Percentiles rank a stretch among this genome's conserved stretches.
phyloP scores from a whole-genome alignment of 139 green algal species.

The Klebsormidium nitens region DNA sequence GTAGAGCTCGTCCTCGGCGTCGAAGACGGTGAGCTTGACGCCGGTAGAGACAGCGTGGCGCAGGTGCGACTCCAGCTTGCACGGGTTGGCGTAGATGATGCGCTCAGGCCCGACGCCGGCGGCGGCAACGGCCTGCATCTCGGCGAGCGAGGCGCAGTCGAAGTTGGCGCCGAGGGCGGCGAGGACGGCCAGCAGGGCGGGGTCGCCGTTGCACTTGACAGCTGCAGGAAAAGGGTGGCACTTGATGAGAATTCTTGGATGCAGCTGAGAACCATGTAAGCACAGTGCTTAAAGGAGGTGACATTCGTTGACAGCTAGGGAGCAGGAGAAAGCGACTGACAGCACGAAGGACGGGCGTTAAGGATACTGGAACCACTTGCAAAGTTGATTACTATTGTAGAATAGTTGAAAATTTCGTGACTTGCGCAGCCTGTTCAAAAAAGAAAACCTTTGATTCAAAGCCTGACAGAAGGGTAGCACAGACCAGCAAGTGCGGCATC shows the following conservation, averaged over 20 bases:
- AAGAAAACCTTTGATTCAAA: too few species aligned
- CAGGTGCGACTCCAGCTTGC: conserved; percentile 85
- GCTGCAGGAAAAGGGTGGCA: too few species aligned
- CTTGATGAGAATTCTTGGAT: too few species aligned
- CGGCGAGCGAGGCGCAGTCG: conserved; percentile 84
- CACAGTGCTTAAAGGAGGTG: neutral
- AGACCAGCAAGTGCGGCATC: too few species aligned
- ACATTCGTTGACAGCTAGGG: neutral
- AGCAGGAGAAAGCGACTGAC: too few species aligned
- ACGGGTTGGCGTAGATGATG: conserved; percentile 93
- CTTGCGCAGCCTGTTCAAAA: too few species aligned
- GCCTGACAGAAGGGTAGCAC: too few species aligned
- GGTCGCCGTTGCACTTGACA: conserved; percentile 93
- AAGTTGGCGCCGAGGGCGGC: conserved; percentile 83
- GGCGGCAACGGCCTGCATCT: conserved; percentile 73
- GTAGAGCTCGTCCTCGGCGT: conserved; percentile 82
- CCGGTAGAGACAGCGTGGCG: conserved; percentile 40
- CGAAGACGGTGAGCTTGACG: conserved; percentile 84
- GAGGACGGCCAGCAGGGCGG: conserved; percentile 71
- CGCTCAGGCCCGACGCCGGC: conserved; percentile 60
- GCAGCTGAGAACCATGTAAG: neutral
- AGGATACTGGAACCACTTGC: too few species aligned
- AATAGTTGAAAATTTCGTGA: too few species aligned
- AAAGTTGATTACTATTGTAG: too few species aligned
- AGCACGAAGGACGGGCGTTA: too few species aligned